These are phyloP conservation scores for Mercurialis annua DNA, from an alignment of 345 rosid genomes.

Conservation along the genomic window DNA sequence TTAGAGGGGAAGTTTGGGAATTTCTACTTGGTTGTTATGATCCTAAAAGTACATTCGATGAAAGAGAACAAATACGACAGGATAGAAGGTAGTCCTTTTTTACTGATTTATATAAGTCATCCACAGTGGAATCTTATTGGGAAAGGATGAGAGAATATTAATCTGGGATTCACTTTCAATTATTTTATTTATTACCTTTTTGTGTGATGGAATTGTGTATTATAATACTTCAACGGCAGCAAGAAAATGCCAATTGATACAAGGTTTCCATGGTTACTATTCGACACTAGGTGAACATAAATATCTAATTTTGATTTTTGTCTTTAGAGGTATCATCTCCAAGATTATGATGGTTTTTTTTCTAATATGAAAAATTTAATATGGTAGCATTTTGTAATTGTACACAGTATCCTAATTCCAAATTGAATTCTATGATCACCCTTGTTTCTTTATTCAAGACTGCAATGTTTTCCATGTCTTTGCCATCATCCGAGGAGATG, in stretches of 20 bases:
- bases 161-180: not conserved
- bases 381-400: not conserved
- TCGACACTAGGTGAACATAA: not conserved
- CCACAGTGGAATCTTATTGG: not conserved
- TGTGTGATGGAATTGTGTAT: not conserved
- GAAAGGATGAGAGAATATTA: not conserved
- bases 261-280: not conserved
- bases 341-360: not conserved
- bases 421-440: not conserved
- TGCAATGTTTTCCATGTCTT: not conserved
- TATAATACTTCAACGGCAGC: not conserved
- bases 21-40: slow-evolving; percentile 93
- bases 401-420: not conserved
- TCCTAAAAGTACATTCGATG: slow-evolving; percentile 82
- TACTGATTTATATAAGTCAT: slow-evolving; percentile 1
- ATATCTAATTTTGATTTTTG: not conserved
- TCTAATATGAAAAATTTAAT: not conserved
- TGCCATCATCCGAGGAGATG: slow-evolving; percentile 4
- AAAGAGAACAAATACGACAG: slow-evolving; percentile 73
- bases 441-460: slow-evolving; percentile 3
- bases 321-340: not conserved
- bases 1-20: slow-evolving; percentile 99
- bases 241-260: not conserved
- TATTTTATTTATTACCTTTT: not conserved
- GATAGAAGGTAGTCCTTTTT: slow-evolving; percentile 57